A percentile compares a stretch with the other conserved stretches of the same genome.
These are phyloP conservation scores for Cetraspora pellucida DNA, from an alignment of 192 early-diverging fungal species.

Conservation along the genomic window DNA sequence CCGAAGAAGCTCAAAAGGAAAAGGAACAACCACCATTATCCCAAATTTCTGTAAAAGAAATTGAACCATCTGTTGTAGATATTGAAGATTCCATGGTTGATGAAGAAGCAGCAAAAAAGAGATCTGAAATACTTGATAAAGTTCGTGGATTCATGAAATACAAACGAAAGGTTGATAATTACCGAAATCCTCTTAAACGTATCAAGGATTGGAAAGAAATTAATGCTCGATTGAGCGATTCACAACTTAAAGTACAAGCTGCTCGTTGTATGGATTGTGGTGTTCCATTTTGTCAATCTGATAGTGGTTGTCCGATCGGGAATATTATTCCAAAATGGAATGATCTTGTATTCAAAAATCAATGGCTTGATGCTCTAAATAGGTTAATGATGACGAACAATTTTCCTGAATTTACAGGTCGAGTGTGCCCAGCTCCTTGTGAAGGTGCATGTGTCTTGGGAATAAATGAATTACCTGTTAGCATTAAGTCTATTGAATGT, in stretches of 20 bases:
- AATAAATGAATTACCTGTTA: conserved; percentile 92
- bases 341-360: conserved; percentile 92
- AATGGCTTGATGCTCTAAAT: conserved; percentile 94
- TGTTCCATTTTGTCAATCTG: conserved; percentile 97
- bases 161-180: conserved; percentile 81
- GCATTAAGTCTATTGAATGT: conserved; percentile 96
- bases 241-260: conserved; percentile 88
- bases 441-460: conserved; percentile 96
- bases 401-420: conserved; percentile 99
- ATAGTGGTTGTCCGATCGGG: conserved; percentile 96
- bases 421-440: conserved; percentile 98
- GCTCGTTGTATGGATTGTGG: conserved; percentile 99
- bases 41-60: conserved; percentile 41
- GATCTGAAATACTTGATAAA: conserved; percentile 84
- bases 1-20: conserved; percentile 43
- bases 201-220: conserved; percentile 94
- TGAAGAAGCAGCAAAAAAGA: conserved; percentile 70
- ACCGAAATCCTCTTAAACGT: conserved; percentile 83
- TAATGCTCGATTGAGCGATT: conserved; percentile 79
- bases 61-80: conserved; percentile 74
- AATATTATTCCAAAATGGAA: conserved; percentile 99
- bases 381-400: conserved; percentile 97
- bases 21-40: conserved; percentile 36
- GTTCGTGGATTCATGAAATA: conserved; percentile 95
- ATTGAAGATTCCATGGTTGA: conserved; percentile 89